Percentiles rank a stretch among this genome's conserved stretches.
Conservation (phyloP, 805 yeast genomes). For the Kuraishia hungarica region DNA sequence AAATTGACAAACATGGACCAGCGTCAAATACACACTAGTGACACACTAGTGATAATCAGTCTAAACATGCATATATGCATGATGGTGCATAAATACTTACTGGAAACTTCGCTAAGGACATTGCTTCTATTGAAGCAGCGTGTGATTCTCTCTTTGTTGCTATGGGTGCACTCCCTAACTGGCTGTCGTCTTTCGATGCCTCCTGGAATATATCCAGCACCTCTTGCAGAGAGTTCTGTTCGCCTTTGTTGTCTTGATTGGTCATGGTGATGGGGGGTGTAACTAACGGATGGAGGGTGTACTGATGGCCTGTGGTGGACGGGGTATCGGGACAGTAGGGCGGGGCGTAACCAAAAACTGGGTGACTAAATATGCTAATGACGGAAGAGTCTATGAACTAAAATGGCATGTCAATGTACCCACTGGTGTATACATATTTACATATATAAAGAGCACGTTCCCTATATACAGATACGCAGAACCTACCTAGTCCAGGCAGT, state of each 20-base stretch:
- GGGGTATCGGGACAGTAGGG: too few species aligned
- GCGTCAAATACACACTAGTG: not conserved
- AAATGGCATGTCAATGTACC: too few species aligned
- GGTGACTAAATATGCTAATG: too few species aligned
- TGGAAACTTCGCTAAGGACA: constrained; percentile 20
- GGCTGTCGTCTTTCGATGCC: not conserved
- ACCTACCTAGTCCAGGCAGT: too few species aligned
- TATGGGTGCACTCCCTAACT: not conserved
- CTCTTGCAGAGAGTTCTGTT: not conserved
- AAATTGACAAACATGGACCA: not conserved
- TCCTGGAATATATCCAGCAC: not conserved
- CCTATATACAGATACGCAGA: too few species aligned
- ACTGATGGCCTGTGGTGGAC: too few species aligned
- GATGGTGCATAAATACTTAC: constrained; percentile 14
- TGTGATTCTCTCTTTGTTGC: constrained; percentile 16
- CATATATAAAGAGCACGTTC: too few species aligned
- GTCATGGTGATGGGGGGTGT: not conserved
- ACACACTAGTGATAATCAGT: not conserved
- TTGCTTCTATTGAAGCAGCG: constrained; percentile 16
- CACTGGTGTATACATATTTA: too few species aligned
- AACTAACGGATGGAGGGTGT: too few species aligned
- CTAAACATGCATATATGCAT: not conserved
- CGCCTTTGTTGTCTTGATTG: not conserved
- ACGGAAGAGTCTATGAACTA: too few species aligned
- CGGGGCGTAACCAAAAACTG: too few species aligned